These are phyloP conservation scores for Streptanthus diversifolius DNA, from an alignment of 345 rosid genomes.

Conservation along the genomic window DNA sequence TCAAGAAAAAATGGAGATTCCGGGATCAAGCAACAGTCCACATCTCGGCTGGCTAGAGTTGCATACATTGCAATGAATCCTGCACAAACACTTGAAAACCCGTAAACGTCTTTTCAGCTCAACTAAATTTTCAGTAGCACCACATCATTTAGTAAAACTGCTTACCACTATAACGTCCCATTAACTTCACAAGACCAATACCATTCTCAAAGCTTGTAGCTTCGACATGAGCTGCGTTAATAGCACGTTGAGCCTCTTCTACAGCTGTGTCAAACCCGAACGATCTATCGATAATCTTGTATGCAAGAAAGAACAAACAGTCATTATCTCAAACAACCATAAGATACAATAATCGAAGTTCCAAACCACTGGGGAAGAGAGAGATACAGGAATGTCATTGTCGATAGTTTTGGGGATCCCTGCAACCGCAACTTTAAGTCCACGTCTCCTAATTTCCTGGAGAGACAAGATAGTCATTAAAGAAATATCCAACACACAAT, in stretches of 20 bases:
- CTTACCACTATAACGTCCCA: conserved; percentile 79
- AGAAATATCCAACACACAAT: not conserved
- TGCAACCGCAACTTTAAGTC: conserved; percentile 72
- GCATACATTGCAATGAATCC: conserved; percentile 94
- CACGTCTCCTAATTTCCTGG: conserved; percentile 62
- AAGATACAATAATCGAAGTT: not conserved
- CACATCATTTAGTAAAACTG: not conserved
- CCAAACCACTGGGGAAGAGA: not conserved
- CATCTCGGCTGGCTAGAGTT: conserved; percentile 88
- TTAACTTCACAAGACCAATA: conserved; percentile 72
- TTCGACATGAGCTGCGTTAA: conserved; percentile 84
- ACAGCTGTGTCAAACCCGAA: conserved; percentile 87
- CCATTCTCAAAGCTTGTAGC: conserved; percentile 70
- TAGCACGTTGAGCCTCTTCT: conserved; percentile 87
- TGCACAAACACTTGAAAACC: conserved; percentile 25
- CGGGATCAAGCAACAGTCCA: conserved; percentile 88
- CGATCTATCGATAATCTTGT: conserved; percentile 65
- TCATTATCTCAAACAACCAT: not conserved
- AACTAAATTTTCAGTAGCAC: not conserved
- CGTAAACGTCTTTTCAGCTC: conserved; percentile 1
- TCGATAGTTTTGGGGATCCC: conserved; percentile 82
- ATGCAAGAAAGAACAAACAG: not conserved
- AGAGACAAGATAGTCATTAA: not conserved
- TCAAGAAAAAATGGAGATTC: conserved; percentile 80
- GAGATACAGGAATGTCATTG: conserved; percentile 62